A percentile compares a stretch with the other conserved stretches of the same genome.
These are phyloP conservation scores for Picochlorum costavermella DNA, from an alignment of 139 green algal genomes.

Conservation along the genomic window DNA sequence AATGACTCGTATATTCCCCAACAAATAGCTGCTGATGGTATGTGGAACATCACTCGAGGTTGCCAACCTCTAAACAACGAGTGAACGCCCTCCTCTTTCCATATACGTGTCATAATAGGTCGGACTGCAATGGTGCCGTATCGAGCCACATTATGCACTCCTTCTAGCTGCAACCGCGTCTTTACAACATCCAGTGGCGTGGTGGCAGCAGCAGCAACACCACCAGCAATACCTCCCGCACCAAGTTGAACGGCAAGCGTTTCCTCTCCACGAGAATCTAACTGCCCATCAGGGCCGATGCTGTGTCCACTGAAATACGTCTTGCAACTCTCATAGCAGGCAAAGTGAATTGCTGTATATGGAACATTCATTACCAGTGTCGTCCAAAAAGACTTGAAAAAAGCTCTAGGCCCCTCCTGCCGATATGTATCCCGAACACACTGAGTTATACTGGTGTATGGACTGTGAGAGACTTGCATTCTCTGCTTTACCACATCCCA, in stretches of 20 bases:
- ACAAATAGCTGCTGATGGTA: conserved; percentile 80
- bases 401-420: conserved; percentile 65
- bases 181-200: conserved; percentile 90
- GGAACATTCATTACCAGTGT: conserved; percentile 96
- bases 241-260: conserved; percentile 41
- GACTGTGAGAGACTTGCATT: conserved; percentile 65
- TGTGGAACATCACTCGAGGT: conserved; percentile 88
- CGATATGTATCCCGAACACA: conserved; percentile 49
- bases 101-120: conserved; percentile 57
- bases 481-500: conserved; percentile 87
- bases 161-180: conserved; percentile 81
- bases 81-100: conserved; percentile 62
- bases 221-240: conserved; percentile 69
- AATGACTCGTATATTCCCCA: conserved; percentile 92
- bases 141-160: conserved; percentile 39
- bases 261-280: conserved; percentile 3
- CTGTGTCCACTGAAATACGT: conserved; percentile 10
- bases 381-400: conserved; percentile 84
- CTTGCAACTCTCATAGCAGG: conserved; percentile 85
- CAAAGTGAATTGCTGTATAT: conserved; percentile 89
- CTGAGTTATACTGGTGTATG: conserved; percentile 54
- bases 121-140: conserved; percentile 50
- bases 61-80: conserved; percentile 71
- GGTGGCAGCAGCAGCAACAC: conserved; percentile 60
- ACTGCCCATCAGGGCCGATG: not conserved